Evolutionary conservation across 2,329 filamentous ascomycete genomes (phyloP), one percentile per base, ranked within the genome.

Genomic region (Paecilomyces variotii): DNA sequence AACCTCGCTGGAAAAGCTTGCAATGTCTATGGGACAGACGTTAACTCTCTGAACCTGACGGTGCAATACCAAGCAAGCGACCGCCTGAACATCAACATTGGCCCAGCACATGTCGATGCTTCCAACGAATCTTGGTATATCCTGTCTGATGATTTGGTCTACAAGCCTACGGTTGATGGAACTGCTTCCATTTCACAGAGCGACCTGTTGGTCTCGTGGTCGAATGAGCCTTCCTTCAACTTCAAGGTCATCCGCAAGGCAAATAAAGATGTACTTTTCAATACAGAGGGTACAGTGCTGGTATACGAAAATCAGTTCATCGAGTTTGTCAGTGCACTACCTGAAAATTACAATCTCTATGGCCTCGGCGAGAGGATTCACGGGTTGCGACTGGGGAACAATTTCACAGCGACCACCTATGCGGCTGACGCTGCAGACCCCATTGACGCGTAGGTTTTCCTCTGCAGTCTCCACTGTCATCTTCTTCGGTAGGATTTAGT

Each of bases 281-380:
- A 83, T 10, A 91, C 88, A 0, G 73, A 78, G 19, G 85, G 84
- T 3, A 83, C 78, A 1, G 80, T 83, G 10, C 73, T 92, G 12
- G 83, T 92, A 0, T 92, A 84, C 65, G 87, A 91, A 67, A 82
- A 91, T 63, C 89, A 92, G 65, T 92, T 90, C 70, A 82, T 91
- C 50, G 89, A 91, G 65, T 87, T 92, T 63, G 80, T 80, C 4
- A 87, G 85, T 19, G 69, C 79, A 27, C 70, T 91, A 12, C 88
- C 88, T 0, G 80, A 87, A 59, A 82, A 88, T 55, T 91, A 91
- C 72, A 91, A 91, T 62, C 70, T 91, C 0, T 90, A 91, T 61
- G 89, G 89, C 1, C 76, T 92, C 28, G 88, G 87, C 14, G 89
- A 92, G 73, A 82, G 83, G 0, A 89, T 92, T 32, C 87, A 88